Percentiles rank a stretch among this genome's conserved stretches.
These are phyloP conservation scores for Purpureocillium takamizusanense DNA, from an alignment of 2,329 filamentous ascomycete genomes.

Conservation along the genomic window DNA sequence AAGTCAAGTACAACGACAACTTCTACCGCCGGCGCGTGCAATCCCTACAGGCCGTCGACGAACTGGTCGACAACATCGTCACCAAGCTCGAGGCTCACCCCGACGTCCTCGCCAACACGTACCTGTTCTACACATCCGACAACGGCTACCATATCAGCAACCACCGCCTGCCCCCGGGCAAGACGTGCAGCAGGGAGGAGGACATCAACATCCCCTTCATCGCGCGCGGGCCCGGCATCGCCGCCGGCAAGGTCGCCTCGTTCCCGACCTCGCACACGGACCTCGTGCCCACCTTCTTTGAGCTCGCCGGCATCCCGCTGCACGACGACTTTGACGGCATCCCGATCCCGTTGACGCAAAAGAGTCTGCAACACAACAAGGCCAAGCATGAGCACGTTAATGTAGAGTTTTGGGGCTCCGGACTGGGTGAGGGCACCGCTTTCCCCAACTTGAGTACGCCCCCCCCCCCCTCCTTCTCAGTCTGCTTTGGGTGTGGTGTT, in stretches of 20 bases:
- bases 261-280: constrained; percentile 53
- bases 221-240: constrained; percentile 45
- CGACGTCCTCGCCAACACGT: constrained; percentile 53
- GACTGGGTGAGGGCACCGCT: constrained; percentile 25
- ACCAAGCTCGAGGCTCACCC: constrained; percentile 31
- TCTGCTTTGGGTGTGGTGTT: too few relatives aligned
- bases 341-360: constrained; percentile 34
- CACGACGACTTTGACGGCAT: constrained; percentile 47
- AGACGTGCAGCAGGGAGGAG: constrained; percentile 48
- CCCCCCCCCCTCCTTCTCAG: too few relatives aligned
- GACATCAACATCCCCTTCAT: constrained; percentile 51
- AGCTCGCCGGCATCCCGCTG: constrained; percentile 28
- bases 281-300: constrained; percentile 51
- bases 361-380: constrained; percentile 10
- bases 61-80: constrained; percentile 40
- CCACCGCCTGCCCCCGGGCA: constrained; percentile 48
- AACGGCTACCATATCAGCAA: constrained; percentile 55
- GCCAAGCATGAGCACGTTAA: constrained; percentile 44
- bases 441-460: constrained; percentile 7
- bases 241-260: constrained; percentile 25
- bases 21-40: constrained; percentile 43
- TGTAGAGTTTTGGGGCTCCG: constrained; percentile 47
- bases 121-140: constrained; percentile 50
- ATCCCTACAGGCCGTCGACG: constrained; percentile 44
- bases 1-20: constrained; percentile 37